Evolutionary conservation across 495 filamentous ascomycete genomes (phyloP).

Genomic region (Penicillium tannophilum): DNA sequence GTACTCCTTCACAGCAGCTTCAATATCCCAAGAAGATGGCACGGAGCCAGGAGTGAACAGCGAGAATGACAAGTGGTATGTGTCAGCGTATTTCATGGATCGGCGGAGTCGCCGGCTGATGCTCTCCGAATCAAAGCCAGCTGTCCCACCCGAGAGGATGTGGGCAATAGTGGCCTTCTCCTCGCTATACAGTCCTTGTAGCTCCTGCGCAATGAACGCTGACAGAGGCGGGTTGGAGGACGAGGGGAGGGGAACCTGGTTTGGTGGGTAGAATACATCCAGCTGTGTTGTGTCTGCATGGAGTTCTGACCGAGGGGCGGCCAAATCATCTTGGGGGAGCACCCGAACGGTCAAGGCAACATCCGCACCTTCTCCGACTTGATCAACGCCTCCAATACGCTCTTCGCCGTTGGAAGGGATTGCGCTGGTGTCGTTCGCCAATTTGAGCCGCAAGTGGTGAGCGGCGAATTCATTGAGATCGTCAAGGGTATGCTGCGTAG

Average conservation of each 20-base stretch:
- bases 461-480: slow-evolving; percentile 91
- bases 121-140: slow-evolving; percentile 38
- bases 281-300: slow-evolving; percentile 70
- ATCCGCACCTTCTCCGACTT: slow-evolving; percentile 39
- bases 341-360: slow-evolving; percentile 72
- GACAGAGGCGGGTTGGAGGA: slow-evolving; percentile 75
- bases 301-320: slow-evolving; percentile 59
- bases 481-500: slow-evolving; percentile 87
- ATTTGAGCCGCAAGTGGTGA: slow-evolving; percentile 78
- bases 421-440: slow-evolving; percentile 50
- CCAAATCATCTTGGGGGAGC: slow-evolving; percentile 57
- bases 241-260: slow-evolving; percentile 67
- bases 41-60: slow-evolving; percentile 77
- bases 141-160: slow-evolving; percentile 60
- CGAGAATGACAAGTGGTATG: slow-evolving; percentile 95
- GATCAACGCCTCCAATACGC: not conserved
- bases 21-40: slow-evolving; percentile 91
- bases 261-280: slow-evolving; percentile 77
- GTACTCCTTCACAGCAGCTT: slow-evolving; percentile 77
- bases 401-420: slow-evolving; percentile 11
- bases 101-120: slow-evolving; percentile 68
- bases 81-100: slow-evolving; percentile 88
- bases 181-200: slow-evolving; percentile 80
- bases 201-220: slow-evolving; percentile 74
- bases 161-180: slow-evolving; percentile 89